A percentile compares a stretch with the other conserved stretches of the same genome.
phyloP scores from a whole-genome alignment of 2,329 filamentous ascomycete genomes.

The Aaosphaeria pasadenensis region DNA sequence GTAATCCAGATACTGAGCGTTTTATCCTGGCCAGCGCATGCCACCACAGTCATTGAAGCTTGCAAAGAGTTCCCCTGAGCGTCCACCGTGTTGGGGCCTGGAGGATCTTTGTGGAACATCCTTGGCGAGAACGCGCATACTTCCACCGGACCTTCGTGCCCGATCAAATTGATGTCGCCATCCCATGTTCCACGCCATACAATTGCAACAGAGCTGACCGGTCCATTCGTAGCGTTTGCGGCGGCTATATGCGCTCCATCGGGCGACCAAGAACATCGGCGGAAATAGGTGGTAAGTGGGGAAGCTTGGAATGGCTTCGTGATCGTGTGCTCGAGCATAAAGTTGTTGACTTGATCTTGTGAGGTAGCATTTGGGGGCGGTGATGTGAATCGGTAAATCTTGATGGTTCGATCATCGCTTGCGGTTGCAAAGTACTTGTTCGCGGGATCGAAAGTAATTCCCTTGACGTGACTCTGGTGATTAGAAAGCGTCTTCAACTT shows the following conservation, averaged over 20 bases:
- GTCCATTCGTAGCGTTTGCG: constrained; percentile 94
- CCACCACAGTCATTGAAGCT: constrained; percentile 81
- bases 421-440: constrained; percentile 99
- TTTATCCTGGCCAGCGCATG: constrained; percentile 95
- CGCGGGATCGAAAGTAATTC: constrained; percentile 95
- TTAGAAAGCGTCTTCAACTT: constrained; percentile 91
- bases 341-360: constrained; percentile 96
- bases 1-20: constrained; percentile 97
- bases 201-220: constrained; percentile 94
- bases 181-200: constrained; percentile 92
- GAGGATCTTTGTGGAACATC: constrained; percentile 73
- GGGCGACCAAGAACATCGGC: constrained; percentile 94
- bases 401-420: constrained; percentile 94
- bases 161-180: constrained; percentile 94
- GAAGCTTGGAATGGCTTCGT: constrained; percentile 83
- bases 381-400: constrained; percentile 92
- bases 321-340: constrained; percentile 91
- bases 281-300: constrained; percentile 93
- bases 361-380: constrained; percentile 84
- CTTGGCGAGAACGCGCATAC: constrained; percentile 96
- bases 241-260: constrained; percentile 97
- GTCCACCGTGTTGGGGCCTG: constrained; percentile 48
- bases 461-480: constrained; percentile 97
- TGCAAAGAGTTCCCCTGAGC: constrained; percentile 42
- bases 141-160: constrained; percentile 94